Percentiles rank a stretch among this genome's conserved stretches.
phyloP scores from a whole-genome alignment of 257 asterid genomes.

The Jacaranda copaia region DNA sequence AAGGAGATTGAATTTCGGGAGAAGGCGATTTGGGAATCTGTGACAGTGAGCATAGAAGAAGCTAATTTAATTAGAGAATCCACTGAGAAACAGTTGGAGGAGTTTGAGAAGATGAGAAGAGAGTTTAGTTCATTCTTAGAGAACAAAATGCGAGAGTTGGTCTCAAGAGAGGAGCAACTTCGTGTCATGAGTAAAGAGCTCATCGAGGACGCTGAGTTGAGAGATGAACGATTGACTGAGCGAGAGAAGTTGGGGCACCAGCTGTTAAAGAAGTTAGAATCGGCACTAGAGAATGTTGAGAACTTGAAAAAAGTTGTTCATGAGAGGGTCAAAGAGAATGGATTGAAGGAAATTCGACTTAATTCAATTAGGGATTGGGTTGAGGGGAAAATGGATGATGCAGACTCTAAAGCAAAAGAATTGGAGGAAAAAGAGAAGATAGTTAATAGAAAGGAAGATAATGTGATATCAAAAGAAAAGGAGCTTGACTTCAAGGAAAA shows the following conservation, averaged over 20 bases:
- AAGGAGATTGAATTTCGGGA: slow-evolving; percentile 34
- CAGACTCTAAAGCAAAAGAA: slow-evolving; percentile 30
- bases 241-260: slow-evolving; percentile 27
- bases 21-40: slow-evolving; percentile 28
- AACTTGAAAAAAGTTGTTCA: slow-evolving; percentile 20
- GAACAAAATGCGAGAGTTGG: slow-evolving; percentile 36
- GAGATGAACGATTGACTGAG: slow-evolving; percentile 31
- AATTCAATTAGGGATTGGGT: slow-evolving; percentile 36
- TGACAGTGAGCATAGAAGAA: slow-evolving; percentile 2
- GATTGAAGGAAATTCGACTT: slow-evolving; percentile 27
- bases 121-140: slow-evolving; percentile 34
- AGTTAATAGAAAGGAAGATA: slow-evolving; percentile 16
- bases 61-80: slow-evolving; percentile 40
- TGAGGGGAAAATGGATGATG: slow-evolving; percentile 45
- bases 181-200: slow-evolving; percentile 28
- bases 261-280: slow-evolving; percentile 40
- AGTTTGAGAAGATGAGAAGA: slow-evolving; percentile 37
- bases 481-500: slow-evolving; percentile 32
- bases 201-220: slow-evolving; percentile 21
- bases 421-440: slow-evolving; percentile 29
- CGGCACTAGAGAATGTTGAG: slow-evolving; percentile 31
- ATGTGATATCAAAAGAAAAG: slow-evolving; percentile 11
- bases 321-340: slow-evolving; percentile 23
- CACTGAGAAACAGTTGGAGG: slow-evolving; percentile 39
- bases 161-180: slow-evolving; percentile 36